phyloP scores from a whole-genome alignment of 2,329 filamentous ascomycete genomes.

The Atkinsonella texensis region DNA sequence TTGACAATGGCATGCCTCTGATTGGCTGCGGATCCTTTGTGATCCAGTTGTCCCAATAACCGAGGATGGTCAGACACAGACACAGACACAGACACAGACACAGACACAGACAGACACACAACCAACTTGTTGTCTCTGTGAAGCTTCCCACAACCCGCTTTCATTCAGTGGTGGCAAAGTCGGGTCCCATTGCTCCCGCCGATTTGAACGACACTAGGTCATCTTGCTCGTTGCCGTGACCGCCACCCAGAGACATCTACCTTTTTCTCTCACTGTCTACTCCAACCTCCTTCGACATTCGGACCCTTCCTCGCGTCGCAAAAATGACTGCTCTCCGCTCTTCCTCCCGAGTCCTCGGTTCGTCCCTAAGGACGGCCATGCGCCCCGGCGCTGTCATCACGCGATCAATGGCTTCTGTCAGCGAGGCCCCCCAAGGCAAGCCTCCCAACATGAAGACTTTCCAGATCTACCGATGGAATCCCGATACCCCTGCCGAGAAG shows the following conservation, averaged over 20 bases:
- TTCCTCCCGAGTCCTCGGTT: slow-evolving; percentile 38
- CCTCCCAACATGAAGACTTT: slow-evolving; percentile 79
- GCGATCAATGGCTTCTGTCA: slow-evolving; percentile 43
- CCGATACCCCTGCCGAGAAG: slow-evolving; percentile 84
- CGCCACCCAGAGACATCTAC: neutral
- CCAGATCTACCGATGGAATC: slow-evolving; percentile 98
- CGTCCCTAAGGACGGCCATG: slow-evolving; percentile 28
- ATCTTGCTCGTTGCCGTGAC: neutral
- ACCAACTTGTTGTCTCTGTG: neutral
- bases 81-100: too few species aligned
- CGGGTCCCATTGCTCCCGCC: neutral
- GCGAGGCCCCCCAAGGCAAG: slow-evolving; percentile 47
- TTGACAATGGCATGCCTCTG: slow-evolving; percentile 16
- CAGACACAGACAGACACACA: too few species aligned
- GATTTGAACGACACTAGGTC: neutral
- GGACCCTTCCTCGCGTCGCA: slow-evolving; percentile 8
- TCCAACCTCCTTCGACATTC: neutral
- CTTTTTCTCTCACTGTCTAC: neutral
- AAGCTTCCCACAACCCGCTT: slow-evolving; percentile 1
- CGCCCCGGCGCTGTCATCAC: slow-evolving; percentile 30
- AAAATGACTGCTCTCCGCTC: slow-evolving; percentile 52
- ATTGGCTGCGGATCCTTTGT: slow-evolving; percentile 7
- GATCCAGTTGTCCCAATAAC: slow-evolving; percentile 7
- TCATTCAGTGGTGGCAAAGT: neutral
- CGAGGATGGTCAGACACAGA: too few species aligned